Conservation (phyloP, 352 stramenopile genomes). For the Pythium rishiriense region DNA sequence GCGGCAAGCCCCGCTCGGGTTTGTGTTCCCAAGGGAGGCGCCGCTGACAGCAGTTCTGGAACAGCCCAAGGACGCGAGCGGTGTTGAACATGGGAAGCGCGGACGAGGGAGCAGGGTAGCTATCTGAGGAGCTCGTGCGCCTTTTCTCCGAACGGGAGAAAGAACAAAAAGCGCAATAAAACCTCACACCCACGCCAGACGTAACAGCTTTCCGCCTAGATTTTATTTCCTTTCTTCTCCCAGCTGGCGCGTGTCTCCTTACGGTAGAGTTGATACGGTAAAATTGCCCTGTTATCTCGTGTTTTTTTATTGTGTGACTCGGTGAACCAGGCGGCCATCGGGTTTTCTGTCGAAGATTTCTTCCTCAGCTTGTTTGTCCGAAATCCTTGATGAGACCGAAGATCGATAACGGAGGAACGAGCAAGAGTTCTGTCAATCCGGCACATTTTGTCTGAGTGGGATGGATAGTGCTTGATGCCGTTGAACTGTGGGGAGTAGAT, state of each 20-base stretch:
- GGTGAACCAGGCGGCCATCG: slow-evolving; percentile 2
- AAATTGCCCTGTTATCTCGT: neutral
- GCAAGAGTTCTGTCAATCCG: slow-evolving; percentile 5
- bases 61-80: neutral
- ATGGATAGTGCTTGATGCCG: neutral
- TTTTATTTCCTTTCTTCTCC: slow-evolving; percentile 16
- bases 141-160: slow-evolving; percentile 18
- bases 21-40: too few species aligned
- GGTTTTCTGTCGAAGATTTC: neutral
- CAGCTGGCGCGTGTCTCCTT: slow-evolving; percentile 14
- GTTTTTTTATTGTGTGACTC: neutral
- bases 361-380: slow-evolving; percentile 7
- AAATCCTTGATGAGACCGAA: slow-evolving; percentile 3
- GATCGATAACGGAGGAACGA: slow-evolving; percentile 4
- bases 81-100: slow-evolving; percentile 27
- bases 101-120: neutral
- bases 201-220: neutral
- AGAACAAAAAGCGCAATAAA: slow-evolving; percentile 11
- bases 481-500: neutral
- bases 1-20: too few species aligned
- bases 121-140: slow-evolving; percentile 7
- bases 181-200: slow-evolving; percentile 11
- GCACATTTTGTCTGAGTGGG: neutral
- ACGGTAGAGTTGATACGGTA: slow-evolving; percentile 8
- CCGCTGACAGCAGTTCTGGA: neutral